A percentile compares a stretch with the other conserved stretches of the same genome.
Evolutionary conservation across 192 early-diverging fungal genomes (phyloP).

Genomic region (Coemansia sp.): DNA sequence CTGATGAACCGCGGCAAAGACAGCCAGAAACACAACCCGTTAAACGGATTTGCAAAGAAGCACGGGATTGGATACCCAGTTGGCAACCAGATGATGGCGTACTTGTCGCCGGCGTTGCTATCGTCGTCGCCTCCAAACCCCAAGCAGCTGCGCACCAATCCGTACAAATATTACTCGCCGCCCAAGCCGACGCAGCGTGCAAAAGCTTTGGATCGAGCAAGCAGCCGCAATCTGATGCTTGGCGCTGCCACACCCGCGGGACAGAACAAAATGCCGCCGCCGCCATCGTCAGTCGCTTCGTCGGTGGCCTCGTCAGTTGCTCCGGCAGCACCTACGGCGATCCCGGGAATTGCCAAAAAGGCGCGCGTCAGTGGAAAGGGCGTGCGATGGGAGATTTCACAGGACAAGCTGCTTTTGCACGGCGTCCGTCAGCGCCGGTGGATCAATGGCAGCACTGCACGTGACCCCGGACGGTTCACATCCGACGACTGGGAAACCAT

Average conservation of each 20-base stretch:
- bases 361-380: constrained; percentile 1
- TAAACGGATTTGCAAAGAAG: constrained; percentile 46
- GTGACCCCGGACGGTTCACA: constrained; percentile 30
- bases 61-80: constrained; percentile 42
- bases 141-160: constrained; percentile 42
- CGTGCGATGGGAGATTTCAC: constrained; percentile 39
- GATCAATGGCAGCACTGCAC: constrained; percentile 9
- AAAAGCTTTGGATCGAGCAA: constrained; percentile 1
- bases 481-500: constrained; percentile 34
- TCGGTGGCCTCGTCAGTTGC: not conserved
- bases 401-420: constrained; percentile 37
- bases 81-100: constrained; percentile 37
- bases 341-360: not conserved
- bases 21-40: constrained; percentile 24
- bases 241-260: not conserved
- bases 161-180: constrained; percentile 51
- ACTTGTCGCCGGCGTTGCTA: constrained; percentile 34
- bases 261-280: not conserved
- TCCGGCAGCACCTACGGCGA: not conserved
- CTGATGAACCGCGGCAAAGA: constrained; percentile 14
- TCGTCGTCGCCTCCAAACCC: constrained; percentile 48
- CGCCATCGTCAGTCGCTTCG: constrained; percentile 2
- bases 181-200: constrained; percentile 29
- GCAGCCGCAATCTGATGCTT: constrained; percentile 33
- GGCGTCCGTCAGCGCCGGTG: constrained; percentile 43